Percentiles rank a stretch among this genome's conserved stretches.
phyloP scores from a whole-genome alignment of 2,329 filamentous ascomycete genomes.

The Diplodia corticola region DNA sequence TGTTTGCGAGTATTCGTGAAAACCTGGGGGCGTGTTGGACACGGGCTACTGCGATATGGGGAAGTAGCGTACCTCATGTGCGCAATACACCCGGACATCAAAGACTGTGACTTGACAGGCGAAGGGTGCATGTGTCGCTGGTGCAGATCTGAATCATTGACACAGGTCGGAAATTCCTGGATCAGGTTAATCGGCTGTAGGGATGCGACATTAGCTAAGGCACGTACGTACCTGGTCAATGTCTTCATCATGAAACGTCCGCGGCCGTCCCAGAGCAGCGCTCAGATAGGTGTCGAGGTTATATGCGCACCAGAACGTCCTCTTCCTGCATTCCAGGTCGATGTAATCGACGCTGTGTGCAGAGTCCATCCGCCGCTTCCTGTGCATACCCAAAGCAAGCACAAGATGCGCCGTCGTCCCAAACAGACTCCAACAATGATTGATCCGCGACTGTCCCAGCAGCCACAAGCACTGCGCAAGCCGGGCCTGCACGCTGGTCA shows the following conservation, averaged over 20 bases:
- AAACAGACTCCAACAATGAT: constrained; percentile 63
- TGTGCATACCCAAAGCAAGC: constrained; percentile 41
- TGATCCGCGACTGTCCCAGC: constrained; percentile 60
- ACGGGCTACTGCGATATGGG: not conserved
- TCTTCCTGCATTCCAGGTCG: constrained; percentile 54
- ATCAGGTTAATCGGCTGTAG: constrained; percentile 27
- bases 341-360: constrained; percentile 44
- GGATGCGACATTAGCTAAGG: constrained; percentile 46
- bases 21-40: constrained; percentile 31
- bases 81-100: constrained; percentile 49
- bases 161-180: constrained; percentile 39
- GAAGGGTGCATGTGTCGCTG: constrained; percentile 33
- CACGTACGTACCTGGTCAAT: constrained; percentile 53
- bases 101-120: constrained; percentile 35
- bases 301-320: constrained; percentile 65
- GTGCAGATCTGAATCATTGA: constrained; percentile 38
- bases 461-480: constrained; percentile 61
- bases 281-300: constrained; percentile 64
- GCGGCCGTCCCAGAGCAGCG: constrained; percentile 61
- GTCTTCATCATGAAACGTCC: constrained; percentile 63
- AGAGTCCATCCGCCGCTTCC: constrained; percentile 15
- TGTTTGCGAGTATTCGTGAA: constrained; percentile 46
- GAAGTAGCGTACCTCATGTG: constrained; percentile 40
- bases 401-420: constrained; percentile 58
- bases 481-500: constrained; percentile 60